phyloP scores from a whole-genome alignment of 1,139 yeast genomes.

The Lodderomyces metapsilosis region DNA sequence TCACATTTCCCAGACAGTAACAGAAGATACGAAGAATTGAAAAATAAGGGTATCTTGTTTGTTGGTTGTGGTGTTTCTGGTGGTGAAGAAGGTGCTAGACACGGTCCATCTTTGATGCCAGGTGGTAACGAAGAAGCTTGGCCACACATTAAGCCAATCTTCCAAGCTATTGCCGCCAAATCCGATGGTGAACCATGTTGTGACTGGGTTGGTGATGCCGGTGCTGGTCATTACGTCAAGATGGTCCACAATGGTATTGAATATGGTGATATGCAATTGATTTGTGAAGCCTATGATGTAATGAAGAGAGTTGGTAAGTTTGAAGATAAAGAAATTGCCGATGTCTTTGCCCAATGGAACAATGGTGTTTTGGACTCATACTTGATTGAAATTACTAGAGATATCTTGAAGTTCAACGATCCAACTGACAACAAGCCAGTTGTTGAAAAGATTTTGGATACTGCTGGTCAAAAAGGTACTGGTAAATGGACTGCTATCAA shows the following conservation, averaged over 20 bases:
- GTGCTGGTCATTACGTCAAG: conserved; percentile 98
- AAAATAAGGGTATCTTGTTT: conserved; percentile 81
- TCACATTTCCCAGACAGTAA: conserved; percentile 98
- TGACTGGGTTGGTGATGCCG: conserved; percentile 99
- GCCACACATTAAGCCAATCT: conserved; percentile 96
- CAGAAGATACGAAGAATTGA: conserved; percentile 92
- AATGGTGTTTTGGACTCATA: conserved; percentile 96
- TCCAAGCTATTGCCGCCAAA: conserved; percentile 96
- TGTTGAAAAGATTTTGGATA: conserved; percentile 93
- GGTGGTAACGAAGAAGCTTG: conserved; percentile 98
- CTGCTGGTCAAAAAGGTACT: conserved; percentile 99
- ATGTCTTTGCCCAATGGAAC: conserved; percentile 92
- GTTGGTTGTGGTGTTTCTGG: conserved; percentile 99
- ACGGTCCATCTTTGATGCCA: conserved; percentile 99
- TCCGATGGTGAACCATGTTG: conserved; percentile 99
- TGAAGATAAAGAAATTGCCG: conserved; percentile 89
- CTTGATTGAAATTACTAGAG: conserved; percentile 96
- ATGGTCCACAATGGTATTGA: conserved; percentile 99
- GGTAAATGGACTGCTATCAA: conserved; percentile 99
- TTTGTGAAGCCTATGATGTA: conserved; percentile 95
- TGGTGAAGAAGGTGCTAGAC: conserved; percentile 99
- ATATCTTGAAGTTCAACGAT: conserved; percentile 81
- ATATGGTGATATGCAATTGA: conserved; percentile 99
- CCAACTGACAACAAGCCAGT: conserved; percentile 88
- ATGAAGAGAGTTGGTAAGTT: conserved; percentile 93